phyloP scores from a whole-genome alignment of 371 early-diverging fungal genomes.

The Lichtheimia ramosa region DNA sequence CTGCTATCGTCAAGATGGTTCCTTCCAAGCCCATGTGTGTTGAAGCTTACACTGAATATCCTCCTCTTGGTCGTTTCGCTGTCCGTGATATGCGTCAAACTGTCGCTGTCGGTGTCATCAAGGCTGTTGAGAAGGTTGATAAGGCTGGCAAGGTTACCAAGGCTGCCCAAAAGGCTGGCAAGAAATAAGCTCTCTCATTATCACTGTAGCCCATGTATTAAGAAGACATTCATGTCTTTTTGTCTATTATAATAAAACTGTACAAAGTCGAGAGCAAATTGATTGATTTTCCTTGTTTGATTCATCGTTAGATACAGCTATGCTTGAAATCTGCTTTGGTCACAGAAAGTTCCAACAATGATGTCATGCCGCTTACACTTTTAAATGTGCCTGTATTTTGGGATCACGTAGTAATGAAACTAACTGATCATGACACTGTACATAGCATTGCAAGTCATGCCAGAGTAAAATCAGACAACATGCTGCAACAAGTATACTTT shows the following conservation, averaged over 20 bases:
- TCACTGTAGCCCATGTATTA: background rate
- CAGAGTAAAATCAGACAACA: no score
- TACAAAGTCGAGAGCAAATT: background rate
- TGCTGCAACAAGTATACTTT: no score
- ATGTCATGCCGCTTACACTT: no score
- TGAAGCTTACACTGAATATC: constrained; percentile 91
- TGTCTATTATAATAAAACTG: background rate
- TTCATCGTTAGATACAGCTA: no score
- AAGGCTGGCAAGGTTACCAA: constrained; percentile 67
- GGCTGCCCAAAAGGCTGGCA: constrained; percentile 68
- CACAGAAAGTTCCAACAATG: no score
- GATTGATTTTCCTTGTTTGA: no score
- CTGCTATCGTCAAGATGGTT: constrained; percentile 93
- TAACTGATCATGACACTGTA: no score
- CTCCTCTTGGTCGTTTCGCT: constrained; percentile 96
- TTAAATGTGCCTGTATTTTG: no score
- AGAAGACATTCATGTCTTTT: background rate
- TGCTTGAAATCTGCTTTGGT: no score
- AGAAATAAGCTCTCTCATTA: constrained; percentile 60
- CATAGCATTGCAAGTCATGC: no score
- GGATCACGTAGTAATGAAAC: no score
- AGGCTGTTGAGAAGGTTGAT: constrained; percentile 85
- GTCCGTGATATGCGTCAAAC: constrained; percentile 97
- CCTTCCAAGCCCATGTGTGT: constrained; percentile 97
- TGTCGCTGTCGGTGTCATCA: constrained; percentile 95